Percentiles rank a stretch among this genome's conserved stretches.
phyloP scores from a whole-genome alignment of 768 basidiomycete species.

The Floccularia luteovirens region DNA sequence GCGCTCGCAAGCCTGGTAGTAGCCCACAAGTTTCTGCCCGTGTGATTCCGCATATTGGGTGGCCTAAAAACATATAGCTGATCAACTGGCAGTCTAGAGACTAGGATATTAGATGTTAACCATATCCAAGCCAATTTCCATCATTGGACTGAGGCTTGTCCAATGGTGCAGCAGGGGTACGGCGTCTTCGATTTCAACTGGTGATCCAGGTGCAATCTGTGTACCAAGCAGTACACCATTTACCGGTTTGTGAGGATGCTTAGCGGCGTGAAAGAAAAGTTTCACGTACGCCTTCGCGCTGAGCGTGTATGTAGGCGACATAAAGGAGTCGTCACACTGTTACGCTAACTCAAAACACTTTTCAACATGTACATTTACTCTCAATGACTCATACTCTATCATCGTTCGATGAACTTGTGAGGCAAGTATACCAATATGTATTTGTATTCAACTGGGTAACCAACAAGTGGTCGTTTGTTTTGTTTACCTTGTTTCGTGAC shows the following conservation, averaged over 20 bases:
- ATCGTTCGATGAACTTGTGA: too few species aligned
- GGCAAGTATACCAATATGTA: not conserved
- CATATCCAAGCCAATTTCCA: slow-evolving; percentile 78
- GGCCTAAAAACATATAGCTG: slow-evolving; percentile 31
- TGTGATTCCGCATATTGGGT: slow-evolving; percentile 48
- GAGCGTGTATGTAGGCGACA: slow-evolving; percentile 37
- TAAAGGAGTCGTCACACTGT: too few species aligned
- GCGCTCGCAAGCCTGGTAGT: slow-evolving; percentile 68
- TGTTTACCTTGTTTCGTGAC: not conserved
- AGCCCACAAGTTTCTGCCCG: slow-evolving; percentile 54
- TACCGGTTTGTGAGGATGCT: slow-evolving; percentile 68
- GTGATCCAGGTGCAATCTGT: slow-evolving; percentile 12
- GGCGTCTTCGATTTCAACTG: slow-evolving; percentile 50
- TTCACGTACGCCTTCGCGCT: slow-evolving; percentile 62
- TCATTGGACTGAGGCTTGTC: slow-evolving; percentile 79
- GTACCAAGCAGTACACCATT: slow-evolving; percentile 75
- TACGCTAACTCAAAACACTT: too few species aligned
- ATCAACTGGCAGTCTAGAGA: not conserved
- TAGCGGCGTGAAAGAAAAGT: slow-evolving; percentile 71
- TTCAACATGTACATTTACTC: too few species aligned
- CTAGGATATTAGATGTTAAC: slow-evolving; percentile 27
- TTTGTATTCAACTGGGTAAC: not conserved
- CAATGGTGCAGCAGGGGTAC: slow-evolving; percentile 80
- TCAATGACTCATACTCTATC: too few species aligned
- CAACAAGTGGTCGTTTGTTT: too few species aligned